Conservation (phyloP, 2,329 filamentous ascomycete genomes). For the Fusarium sp. region DNA sequence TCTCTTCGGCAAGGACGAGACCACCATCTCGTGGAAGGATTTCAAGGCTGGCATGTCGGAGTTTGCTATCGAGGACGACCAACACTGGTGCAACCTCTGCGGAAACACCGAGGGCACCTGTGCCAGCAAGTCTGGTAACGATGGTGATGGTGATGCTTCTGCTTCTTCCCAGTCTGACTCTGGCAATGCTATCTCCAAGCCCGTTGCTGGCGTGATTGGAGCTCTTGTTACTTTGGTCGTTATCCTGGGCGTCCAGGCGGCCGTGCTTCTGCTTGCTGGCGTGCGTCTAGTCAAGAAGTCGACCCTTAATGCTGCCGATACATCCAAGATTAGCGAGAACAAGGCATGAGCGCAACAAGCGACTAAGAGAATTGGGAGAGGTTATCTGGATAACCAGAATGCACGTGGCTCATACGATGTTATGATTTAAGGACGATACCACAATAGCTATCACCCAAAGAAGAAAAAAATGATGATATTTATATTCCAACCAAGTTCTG, state of each 20-base stretch:
- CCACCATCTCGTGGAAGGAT: conserved; percentile 72
- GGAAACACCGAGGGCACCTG: conserved; percentile 77
- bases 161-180: conserved; percentile 35
- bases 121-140: conserved; percentile 52
- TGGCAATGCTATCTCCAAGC: conserved; percentile 67
- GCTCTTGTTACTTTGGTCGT: conserved; percentile 71
- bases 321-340: conserved; percentile 18
- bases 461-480: too few relatives aligned
- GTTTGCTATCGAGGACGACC: conserved; percentile 73
- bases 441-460: neutral
- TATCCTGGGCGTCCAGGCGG: conserved; percentile 58
- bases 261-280: conserved; percentile 57
- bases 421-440: conserved; percentile 17
- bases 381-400: neutral
- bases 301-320: conserved; percentile 40
- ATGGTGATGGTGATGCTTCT: conserved; percentile 15
- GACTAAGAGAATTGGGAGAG: too few relatives aligned
- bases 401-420: neutral
- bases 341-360: conserved; percentile 39
- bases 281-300: conserved; percentile 62
- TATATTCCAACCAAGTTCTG: too few relatives aligned
- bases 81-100: conserved; percentile 79
- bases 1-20: conserved; percentile 67
- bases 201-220: conserved; percentile 85
- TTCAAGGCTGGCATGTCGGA: conserved; percentile 72